Evolutionary conservation across 257 asterid genomes (phyloP).

Genomic region (Solanum pinnatisectum): DNA sequence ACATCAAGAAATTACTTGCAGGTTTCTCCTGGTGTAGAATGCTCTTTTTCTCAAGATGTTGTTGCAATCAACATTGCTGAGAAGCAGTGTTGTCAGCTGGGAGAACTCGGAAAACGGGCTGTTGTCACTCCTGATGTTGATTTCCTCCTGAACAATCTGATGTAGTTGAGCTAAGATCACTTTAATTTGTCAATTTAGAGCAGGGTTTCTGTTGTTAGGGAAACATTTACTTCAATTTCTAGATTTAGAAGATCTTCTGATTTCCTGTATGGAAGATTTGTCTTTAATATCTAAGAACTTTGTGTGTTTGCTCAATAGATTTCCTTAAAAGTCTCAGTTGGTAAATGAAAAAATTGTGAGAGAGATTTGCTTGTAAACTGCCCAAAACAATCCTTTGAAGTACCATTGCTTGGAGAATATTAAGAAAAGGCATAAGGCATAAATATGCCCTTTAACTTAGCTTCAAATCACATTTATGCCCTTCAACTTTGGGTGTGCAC

Average conservation of each 20-base stretch:
- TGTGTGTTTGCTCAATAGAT: not conserved
- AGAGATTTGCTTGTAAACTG: not conserved
- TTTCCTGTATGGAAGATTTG: not conserved
- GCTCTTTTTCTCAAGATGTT: conserved; percentile 26
- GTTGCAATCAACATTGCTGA: conserved; percentile 30
- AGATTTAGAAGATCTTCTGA: not conserved
- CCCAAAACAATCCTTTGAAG: not conserved
- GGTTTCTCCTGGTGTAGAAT: conserved; percentile 50
- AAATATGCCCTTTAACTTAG: too few relatives aligned
- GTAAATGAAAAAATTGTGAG: not conserved
- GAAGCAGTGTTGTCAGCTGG: conserved; percentile 31
- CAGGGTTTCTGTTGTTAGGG: not conserved
- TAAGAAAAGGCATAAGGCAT: too few relatives aligned
- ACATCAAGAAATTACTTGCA: conserved; percentile 19
- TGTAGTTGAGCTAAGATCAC: not conserved
- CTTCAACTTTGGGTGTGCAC: too few relatives aligned
- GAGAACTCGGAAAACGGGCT: conserved; percentile 30
- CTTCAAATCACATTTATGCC: too few relatives aligned
- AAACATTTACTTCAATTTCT: not conserved
- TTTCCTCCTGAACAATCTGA: conserved; percentile 14
- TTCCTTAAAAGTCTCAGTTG: not conserved
- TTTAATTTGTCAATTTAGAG: not conserved
- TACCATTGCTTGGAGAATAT: too few relatives aligned
- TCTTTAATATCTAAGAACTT: not conserved
- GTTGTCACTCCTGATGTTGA: conserved; percentile 50